Base-by-base conservation (phyloP, 305 asterid species). In the Stenogyne calaminthoides region DNA sequence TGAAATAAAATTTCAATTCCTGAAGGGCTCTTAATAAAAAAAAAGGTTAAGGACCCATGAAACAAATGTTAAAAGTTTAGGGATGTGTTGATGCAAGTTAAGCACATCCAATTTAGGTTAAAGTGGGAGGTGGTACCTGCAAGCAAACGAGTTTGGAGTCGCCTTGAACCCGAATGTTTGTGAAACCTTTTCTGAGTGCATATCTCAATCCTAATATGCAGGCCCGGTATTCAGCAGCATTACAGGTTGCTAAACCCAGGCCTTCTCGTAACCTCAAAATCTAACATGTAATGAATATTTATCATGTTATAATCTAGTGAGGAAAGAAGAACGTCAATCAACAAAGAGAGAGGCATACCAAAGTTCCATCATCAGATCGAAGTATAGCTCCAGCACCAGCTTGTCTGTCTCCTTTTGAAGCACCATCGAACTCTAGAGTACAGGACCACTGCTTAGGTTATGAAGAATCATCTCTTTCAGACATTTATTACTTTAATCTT, bases 301-400 rank as follows among this genome's bases (percentile, higher is more conserved):
- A 72, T 72, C 20, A 71, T 18, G 72, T 46, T 65, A 64, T 34
- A 25, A 56, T 18, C 73, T 58, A 25, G 29, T 25, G 54, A 62
- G 76, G 56, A 60, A 64, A 68, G 2, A 56, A 46, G 2, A 73
- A 12, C 40, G 63, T 15, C 37, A 67, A 54, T 29, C 42, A 47
- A 69, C 59, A 2, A 69, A 69, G 1, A 11, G 18, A 19, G 66
- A 58, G 44, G 57, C 84, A 80, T 73, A 95, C 99, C 84, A 88
- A 77, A 80, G 78, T 89, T 82, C 99, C 99, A 82, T 95, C 93
- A 80, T 89, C 95, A 9, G 98, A 90, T 73, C 98, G 89, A 27
- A 93, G 82, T 75, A 95, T 74, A 79, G 88, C 98, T 79, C 99
- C 99, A 7, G 99, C 99, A 74, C 99, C 99, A 54, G 99, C 97